Base-by-base conservation (phyloP, 192 early-diverging fungal genomes). In the Entomortierella chlamydospora region DNA sequence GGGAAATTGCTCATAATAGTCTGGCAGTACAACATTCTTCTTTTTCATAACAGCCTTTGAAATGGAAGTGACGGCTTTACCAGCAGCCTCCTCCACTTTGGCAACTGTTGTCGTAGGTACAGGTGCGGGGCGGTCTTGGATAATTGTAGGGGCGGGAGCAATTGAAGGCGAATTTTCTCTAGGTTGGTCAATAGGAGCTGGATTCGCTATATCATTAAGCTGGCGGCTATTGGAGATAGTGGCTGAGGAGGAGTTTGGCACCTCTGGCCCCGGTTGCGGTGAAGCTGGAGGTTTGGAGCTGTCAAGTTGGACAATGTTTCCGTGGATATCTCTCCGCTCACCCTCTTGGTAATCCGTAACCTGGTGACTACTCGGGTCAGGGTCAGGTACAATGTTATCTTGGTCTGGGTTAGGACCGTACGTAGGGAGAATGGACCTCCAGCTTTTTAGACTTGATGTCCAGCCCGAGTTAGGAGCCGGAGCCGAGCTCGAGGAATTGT, bases 1-100 rank as follows among this genome's bases (percentile, higher is more conserved):
- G 4, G 73, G 73, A 42, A 68, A 77, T 45, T 77, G 73, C 30
- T 77, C 73, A 37, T 77, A 77, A 33, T 77, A 77, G 20, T 77
- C 59, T 17, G 73, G 73, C 10, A 77, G 30, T 4, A 73, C 50
- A 18, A 77, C 61, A 26, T 61, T 59, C 31, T 33, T 58, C n/a
- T 56, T 57, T 61, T 69, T 69, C 54, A 33, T 28, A 20, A 64
- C 37, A 4, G 73, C 43, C 39, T 77, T 68, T 29, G 71, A 54
- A 17, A 65, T 22, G 13, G 62, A 17, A n/a, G 62, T 31, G 1
- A 64, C 60, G 1, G 61, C 55, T 9, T 57, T 67, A 31, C 34
- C n/a, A 20, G 57, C 57, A 23, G 25, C 47, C 11, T 72, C 52
- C 37, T 72, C 37, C 4, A 57, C 25, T 20, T 62, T 62, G 43